Conservation (phyloP, 1,139 yeast genomes). For the Blastobotrys niveus region DNA sequence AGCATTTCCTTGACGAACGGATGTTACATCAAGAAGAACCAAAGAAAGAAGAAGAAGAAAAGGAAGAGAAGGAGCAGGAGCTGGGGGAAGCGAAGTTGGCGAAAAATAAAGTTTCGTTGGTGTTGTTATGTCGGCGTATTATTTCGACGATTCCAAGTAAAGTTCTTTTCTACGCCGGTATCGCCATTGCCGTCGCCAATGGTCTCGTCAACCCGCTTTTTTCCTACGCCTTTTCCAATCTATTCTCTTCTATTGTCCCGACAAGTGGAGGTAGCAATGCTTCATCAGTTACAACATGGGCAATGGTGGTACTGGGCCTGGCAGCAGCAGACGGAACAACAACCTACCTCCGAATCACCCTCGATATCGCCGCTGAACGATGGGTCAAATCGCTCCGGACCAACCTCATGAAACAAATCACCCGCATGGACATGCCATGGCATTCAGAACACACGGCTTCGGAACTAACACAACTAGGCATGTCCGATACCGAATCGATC, state of each 20-base stretch:
- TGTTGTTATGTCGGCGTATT: not conserved
- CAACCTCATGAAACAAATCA: constrained; percentile 44
- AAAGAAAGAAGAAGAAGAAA: constrained; percentile 11
- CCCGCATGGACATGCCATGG: constrained; percentile 53
- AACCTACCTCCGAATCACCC: constrained; percentile 46
- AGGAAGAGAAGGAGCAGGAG: constrained; percentile 8
- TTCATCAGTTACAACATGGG: constrained; percentile 51
- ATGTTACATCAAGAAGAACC: not conserved
- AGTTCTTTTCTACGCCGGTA: constrained; percentile 44
- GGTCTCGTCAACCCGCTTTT: constrained; percentile 72
- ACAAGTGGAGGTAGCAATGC: constrained; percentile 30
- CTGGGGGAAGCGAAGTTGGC: not conserved
- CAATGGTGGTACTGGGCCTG: constrained; percentile 53
- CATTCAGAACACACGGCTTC: constrained; percentile 41
- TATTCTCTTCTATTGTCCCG: constrained; percentile 41
- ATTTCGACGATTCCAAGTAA: constrained; percentile 30
- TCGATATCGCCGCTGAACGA: constrained; percentile 58
- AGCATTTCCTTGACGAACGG: not conserved
- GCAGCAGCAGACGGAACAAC: constrained; percentile 57
- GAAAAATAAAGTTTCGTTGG: not conserved
- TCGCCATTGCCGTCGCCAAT: constrained; percentile 47
- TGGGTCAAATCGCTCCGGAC: constrained; percentile 59
- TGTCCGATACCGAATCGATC: constrained; percentile 78
- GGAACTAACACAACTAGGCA: constrained; percentile 58
- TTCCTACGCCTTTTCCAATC: constrained; percentile 67